Evolutionary conservation across 345 rosid genomes (phyloP).

Genomic region (Citrus trifoliata): DNA sequence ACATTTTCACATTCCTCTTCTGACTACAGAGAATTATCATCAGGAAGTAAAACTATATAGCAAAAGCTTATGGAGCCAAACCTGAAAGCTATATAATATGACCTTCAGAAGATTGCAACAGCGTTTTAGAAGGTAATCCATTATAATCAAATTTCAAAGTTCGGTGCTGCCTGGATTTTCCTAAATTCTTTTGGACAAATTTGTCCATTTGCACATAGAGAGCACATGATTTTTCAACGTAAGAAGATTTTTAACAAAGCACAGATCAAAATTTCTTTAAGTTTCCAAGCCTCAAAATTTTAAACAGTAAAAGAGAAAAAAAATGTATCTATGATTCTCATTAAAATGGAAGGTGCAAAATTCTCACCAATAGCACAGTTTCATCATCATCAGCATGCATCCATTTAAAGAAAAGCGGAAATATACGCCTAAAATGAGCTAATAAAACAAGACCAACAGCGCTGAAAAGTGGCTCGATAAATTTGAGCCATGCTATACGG

Average conservation of each 20-base stretch:
- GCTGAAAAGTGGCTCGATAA: constrained; percentile 60
- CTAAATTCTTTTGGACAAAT: neutral
- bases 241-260: neutral
- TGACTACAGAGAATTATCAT: neutral
- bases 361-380: constrained; percentile 70
- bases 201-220: too few species aligned
- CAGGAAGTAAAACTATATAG: neutral
- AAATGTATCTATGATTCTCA: neutral
- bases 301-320: neutral
- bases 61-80: neutral
- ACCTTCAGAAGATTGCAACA: neutral
- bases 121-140: neutral
- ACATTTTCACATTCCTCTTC: neutral
- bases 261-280: neutral
- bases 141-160: neutral
- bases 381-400: constrained; percentile 83
- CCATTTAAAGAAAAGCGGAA: constrained; percentile 81
- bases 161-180: too few species aligned
- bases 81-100: neutral
- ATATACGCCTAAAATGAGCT: constrained; percentile 72
- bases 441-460: constrained; percentile 63
- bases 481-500: constrained; percentile 63
- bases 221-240: neutral
- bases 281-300: neutral
- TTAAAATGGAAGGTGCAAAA: neutral